These are phyloP conservation scores for Aspergillus uvarum DNA, from an alignment of 2,329 filamentous ascomycete genomes.

Conservation along the genomic window DNA sequence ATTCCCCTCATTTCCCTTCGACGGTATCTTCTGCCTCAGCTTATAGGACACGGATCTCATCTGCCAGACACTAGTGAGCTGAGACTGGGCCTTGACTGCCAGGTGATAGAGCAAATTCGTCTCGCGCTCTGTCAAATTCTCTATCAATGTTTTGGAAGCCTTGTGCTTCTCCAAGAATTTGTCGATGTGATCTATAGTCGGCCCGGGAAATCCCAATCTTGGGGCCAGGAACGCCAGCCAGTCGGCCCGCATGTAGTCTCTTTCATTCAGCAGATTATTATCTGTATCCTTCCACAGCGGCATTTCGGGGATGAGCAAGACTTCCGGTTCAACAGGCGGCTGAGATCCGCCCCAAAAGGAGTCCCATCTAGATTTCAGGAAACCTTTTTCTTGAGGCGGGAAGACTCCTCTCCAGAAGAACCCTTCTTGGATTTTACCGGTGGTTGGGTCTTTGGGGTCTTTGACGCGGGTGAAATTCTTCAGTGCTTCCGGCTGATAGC, in stretches of 20 bases:
- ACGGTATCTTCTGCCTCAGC: neutral
- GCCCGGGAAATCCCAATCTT: neutral
- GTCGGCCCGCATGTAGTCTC: conserved; percentile 1
- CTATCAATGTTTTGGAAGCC: no score
- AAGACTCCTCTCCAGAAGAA: neutral
- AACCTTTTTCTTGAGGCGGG: neutral
- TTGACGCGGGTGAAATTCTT: neutral
- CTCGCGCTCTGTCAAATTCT: neutral
- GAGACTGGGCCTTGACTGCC: neutral
- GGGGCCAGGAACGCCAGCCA: neutral
- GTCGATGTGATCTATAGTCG: neutral
- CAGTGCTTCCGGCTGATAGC: neutral
- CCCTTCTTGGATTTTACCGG: neutral
- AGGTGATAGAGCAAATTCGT: neutral
- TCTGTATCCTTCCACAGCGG: neutral
- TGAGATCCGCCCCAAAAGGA: neutral
- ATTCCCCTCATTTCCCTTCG: neutral
- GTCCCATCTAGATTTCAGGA: neutral
- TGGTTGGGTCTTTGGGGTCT: neutral
- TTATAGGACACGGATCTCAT: neutral
- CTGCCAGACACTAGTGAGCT: neutral
- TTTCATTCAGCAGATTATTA: neutral
- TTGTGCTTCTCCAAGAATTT: neutral
- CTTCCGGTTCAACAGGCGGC: neutral
- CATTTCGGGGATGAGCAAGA: neutral